Base-by-base conservation (phyloP, 2,329 filamentous ascomycete genomes). In the Claviceps sp. region DNA sequence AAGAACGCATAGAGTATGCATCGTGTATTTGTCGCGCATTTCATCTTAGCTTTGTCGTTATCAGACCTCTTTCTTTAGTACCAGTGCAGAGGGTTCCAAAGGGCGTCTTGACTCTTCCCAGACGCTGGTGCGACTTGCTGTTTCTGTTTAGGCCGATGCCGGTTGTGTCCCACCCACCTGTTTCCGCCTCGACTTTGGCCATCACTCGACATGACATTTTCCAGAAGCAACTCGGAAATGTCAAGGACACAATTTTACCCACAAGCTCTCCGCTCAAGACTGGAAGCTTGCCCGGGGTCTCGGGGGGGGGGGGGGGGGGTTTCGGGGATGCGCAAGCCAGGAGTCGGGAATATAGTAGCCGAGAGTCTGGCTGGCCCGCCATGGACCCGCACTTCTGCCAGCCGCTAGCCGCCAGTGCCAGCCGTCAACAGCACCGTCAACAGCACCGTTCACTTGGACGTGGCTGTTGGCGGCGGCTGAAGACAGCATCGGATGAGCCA, bases 401-500 rank as follows among this genome's bases (percentile, higher is more conserved):
- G 22, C 24, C 4, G 7, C n/a, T 26, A 18, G 44, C 44, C 22
- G 42, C 42, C 42, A 16, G 42, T 16, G 42, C 42, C 42, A n/a
- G 14, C 42, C 16, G 42, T 26, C 42, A 44, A 26, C 43, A 11
- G n/a, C 30, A 18, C 30, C 18, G n/a, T 34, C 43, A 47, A 51
- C 43, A 11, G n/a, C 30, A 18, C 30, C 18, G 30, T 34, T 34
- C 37, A 47, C 45, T 13, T 47, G 18, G 38, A 48, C 26, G 50
- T 52, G 50, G 50, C 50, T 30, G 18, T 37, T 45, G 20, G 40
- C 44, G 30, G 45, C 50, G 48, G 45, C 20, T 52, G 44, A 52
- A 45, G 43, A 20, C 38, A 45, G n/a, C 38, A 26, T 41, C 38
- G 45, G 50, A 30, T 18, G 16, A 46, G 44, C 50, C 50, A 51